These are phyloP conservation scores for Candida wancherniae DNA, from an alignment of 805 yeast species.

Conservation along the genomic window DNA sequence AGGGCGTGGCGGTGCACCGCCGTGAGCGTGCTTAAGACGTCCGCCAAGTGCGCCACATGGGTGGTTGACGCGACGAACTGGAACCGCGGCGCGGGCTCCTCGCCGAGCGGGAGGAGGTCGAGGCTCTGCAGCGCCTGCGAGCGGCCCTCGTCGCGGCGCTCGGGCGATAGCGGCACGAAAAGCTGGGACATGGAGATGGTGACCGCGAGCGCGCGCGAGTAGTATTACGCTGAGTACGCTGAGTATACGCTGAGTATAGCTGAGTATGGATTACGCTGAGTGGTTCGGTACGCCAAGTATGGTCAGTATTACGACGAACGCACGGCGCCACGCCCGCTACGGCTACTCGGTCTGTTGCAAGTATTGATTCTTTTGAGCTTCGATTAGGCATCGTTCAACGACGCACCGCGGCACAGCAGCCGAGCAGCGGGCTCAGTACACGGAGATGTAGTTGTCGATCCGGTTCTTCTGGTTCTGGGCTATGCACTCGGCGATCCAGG, in stretches of 20 bases:
- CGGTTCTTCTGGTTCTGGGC: slow-evolving; percentile 97
- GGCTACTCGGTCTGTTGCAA: too few species aligned
- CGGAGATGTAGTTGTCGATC: slow-evolving; percentile 85
- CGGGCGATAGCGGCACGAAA: slow-evolving; percentile 15
- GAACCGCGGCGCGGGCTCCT: slow-evolving; percentile 1
- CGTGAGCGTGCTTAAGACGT: slow-evolving; percentile 29
- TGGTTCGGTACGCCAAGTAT: too few species aligned
- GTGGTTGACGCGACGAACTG: slow-evolving; percentile 33
- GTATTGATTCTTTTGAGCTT: too few species aligned
- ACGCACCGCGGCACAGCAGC: not conserved
- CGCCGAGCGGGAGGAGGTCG: not conserved
- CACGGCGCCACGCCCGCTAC: too few species aligned
- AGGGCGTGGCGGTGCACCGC: slow-evolving; percentile 32
- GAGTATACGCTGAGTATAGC: too few species aligned
- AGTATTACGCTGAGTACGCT: too few species aligned
- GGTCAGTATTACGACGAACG: too few species aligned
- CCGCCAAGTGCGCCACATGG: slow-evolving; percentile 36
- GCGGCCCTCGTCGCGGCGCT: not conserved
- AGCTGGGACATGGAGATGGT: slow-evolving; percentile 2
- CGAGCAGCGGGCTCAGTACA: slow-evolving; percentile 53
- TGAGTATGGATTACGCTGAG: too few species aligned
- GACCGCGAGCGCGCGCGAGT: not conserved
- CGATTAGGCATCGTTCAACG: too few species aligned
- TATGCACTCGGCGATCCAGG: slow-evolving; percentile 99
- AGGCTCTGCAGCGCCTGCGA: not conserved